Conservation (phyloP, 495 filamentous ascomycete species). For the Daldinia caldariorum region DNA sequence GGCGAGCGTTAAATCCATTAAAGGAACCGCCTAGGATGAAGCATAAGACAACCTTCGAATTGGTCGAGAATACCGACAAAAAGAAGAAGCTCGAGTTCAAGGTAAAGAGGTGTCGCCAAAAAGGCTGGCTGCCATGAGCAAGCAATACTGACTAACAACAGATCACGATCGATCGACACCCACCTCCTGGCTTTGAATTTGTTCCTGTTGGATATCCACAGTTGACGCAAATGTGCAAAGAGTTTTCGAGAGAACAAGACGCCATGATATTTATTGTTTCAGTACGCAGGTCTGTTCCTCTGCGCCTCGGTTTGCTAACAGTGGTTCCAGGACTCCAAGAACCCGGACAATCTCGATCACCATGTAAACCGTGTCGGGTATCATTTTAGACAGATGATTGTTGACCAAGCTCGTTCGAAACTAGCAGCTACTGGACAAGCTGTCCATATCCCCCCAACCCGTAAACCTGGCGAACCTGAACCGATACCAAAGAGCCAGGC, state of each 20-base stretch:
- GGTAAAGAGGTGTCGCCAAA: conserved; percentile 49
- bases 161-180: conserved; percentile 55
- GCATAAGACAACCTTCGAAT: conserved; percentile 64
- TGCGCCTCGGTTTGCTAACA: conserved; percentile 16
- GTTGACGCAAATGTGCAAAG: conserved; percentile 80
- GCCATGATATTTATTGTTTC: conserved; percentile 81
- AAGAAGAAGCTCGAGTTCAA: conserved; percentile 65
- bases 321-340: conserved; percentile 28
- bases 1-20: conserved; percentile 43
- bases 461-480: conserved; percentile 52
- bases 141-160: conserved; percentile 47
- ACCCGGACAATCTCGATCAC: conserved; percentile 42
- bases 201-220: conserved; percentile 83
- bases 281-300: conserved; percentile 60
- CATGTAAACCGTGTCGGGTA: conserved; percentile 84
- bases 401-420: conserved; percentile 57
- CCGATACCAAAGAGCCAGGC: conserved; percentile 66
- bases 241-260: conserved; percentile 73
- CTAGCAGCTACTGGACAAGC: conserved; percentile 43
- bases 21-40: conserved; percentile 54
- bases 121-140: conserved; percentile 3
- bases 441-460: conserved; percentile 20
- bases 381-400: conserved; percentile 68
- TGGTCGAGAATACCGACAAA: conserved; percentile 64
- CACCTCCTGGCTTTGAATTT: conserved; percentile 84